Percentiles rank a stretch among this genome's conserved stretches.
Evolutionary conservation across 176 grass and related monocot species (phyloP).

Genomic region (Poa annua): DNA sequence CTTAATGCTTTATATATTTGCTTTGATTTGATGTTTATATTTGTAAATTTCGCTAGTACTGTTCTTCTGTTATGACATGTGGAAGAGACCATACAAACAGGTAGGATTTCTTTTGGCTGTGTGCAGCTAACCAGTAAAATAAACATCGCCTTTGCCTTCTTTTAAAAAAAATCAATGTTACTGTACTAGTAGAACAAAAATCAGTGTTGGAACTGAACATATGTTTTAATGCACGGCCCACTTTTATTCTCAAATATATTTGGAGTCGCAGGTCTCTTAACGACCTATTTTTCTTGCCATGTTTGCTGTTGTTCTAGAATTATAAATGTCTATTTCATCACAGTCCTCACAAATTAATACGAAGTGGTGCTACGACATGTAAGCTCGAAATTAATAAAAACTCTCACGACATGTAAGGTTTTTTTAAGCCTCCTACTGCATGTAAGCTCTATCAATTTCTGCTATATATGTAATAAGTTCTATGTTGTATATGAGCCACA

Average conservation of each 20-base stretch:
- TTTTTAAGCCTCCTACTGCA: no score
- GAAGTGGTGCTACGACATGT: no score
- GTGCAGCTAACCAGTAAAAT: background rate
- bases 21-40: background rate
- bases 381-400: no score
- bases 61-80: constrained; percentile 8
- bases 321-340: background rate
- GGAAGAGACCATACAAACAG: background rate
- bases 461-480: no score
- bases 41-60: background rate
- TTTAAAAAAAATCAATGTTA: background rate
- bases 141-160: constrained; percentile 4
- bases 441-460: no score
- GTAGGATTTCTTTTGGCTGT: background rate
- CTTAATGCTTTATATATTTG: background rate
- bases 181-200: background rate
- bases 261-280: background rate
- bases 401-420: no score
- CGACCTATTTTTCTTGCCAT: background rate
- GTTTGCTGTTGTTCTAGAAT: background rate
- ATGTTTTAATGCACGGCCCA: background rate
- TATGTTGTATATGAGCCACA: no score
- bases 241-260: background rate
- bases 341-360: background rate
- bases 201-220: background rate